These are phyloP conservation scores for Spathaspora arborariae DNA, from an alignment of 805 yeast species.

Conservation along the genomic window DNA sequence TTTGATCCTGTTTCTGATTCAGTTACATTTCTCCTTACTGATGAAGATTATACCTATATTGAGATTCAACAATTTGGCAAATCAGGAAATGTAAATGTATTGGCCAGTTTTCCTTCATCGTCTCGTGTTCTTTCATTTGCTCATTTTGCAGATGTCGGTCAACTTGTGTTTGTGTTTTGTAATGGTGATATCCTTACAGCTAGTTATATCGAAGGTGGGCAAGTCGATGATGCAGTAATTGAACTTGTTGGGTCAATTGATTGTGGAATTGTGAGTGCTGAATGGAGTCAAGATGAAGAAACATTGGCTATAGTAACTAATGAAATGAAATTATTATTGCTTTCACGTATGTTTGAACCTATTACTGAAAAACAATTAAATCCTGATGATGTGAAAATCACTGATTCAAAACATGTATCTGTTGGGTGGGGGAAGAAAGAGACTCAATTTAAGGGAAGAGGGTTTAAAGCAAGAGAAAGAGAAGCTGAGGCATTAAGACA, in stretches of 20 bases:
- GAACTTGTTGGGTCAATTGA: constrained; percentile 86
- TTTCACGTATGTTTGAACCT: constrained; percentile 78
- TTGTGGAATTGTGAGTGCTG: constrained; percentile 64
- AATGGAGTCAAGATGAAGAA: constrained; percentile 93
- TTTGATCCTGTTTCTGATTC: constrained; percentile 77
- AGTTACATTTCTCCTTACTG: constrained; percentile 58
- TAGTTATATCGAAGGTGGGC: constrained; percentile 46
- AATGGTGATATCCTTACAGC: constrained; percentile 77
- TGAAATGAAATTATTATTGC: constrained; percentile 56
- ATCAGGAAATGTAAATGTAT: constrained; percentile 50
- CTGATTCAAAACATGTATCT: constrained; percentile 76
- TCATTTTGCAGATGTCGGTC: constrained; percentile 68
- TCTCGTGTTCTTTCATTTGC: constrained; percentile 47
- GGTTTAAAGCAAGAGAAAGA: constrained; percentile 77
- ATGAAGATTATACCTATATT: constrained; percentile 48
- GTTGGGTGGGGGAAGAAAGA: constrained; percentile 99
- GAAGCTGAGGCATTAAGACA: constrained; percentile 51
- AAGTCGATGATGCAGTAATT: constrained; percentile 45
- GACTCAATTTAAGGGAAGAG: constrained; percentile 94
- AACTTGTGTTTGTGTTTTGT: constrained; percentile 60
- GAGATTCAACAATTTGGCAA: constrained; percentile 79
- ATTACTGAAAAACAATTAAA: constrained; percentile 59
- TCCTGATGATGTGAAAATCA: constrained; percentile 55
- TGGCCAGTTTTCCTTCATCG: constrained; percentile 59
- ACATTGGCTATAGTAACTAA: constrained; percentile 65